Evolutionary conservation across 2,329 filamentous ascomycete genomes (phyloP), one percentile per base, ranked within the genome.

Genomic region (Boeremia lycopersici): DNA sequence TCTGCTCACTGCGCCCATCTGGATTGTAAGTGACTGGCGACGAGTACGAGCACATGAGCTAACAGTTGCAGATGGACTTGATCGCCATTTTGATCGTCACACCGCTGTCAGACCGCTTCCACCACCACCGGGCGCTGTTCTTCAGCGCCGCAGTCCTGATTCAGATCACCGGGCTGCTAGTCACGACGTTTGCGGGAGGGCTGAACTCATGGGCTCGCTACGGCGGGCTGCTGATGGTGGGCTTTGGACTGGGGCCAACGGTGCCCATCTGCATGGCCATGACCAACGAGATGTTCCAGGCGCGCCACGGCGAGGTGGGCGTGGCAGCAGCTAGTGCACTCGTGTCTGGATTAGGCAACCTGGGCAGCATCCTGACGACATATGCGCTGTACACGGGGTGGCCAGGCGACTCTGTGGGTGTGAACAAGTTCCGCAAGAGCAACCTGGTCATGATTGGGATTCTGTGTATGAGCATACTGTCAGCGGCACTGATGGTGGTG

Each of bases 251-350:
- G 2, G 92, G 92, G 1, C 92, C 92, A 3, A 96, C 92, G 0
- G 91, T 96, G 1, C 92, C 92, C 10, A 93, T 93, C 68, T 93
- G 90, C 74, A 96, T 96, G 92, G 89, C 91, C 31, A 96, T 92
- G 92, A 91, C 90, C 29, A 90, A 87, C 59, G 90, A 96, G 76
- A 89, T 96, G 69, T 96, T 96, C 79, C 91, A 96, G 77, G 84
- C 84, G 29, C 88, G 92, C 11, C 92, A 96, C 69, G 91, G 92
- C 41, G 92, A 96, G 75, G 90, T 96, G 19, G 92, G 92, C 50
- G 91, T 96, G 6, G 92, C 92, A 4, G 89, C 92, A 12, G 91
- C 92, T 0, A 86, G 89, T 1, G 92, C 92, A 2, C 81, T 96
- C 10, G 92, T 96, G 0, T 95, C 90, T 0, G 92, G 92, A 0